Evolutionary conservation across 768 basidiomycete species (phyloP), one percentile per base, ranked within the genome.

Genomic region (Mycena floridula): DNA sequence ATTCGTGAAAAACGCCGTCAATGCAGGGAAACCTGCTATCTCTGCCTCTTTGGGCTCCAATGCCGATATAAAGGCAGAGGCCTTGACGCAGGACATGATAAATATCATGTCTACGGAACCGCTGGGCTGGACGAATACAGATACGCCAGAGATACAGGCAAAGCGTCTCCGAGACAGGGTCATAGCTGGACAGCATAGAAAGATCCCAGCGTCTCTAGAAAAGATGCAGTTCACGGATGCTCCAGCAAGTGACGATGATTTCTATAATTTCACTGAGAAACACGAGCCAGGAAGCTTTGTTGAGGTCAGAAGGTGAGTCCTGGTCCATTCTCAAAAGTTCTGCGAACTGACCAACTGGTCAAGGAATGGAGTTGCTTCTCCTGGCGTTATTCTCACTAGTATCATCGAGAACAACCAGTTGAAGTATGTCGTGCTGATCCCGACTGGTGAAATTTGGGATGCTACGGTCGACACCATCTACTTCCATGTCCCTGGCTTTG

Each of bases 401-500:
- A 13, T 18, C 4, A 47, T 51, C 13, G 20, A 35, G 6, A 52
- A 63, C 28, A 50, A 53, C 23, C 47, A 46, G 25, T 56, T 49
- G 51, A 49, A 16, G 16, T 46, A 58, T 12, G 23, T 49, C 21
- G 18, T 18, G 8, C 42, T 66, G 11, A 54, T 73, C 59, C 54
- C 74, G 54, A 45, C 69, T 56, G 86, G 86, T 4, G 78, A 82
- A 44, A 40, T 79, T 2, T 73, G 76, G 68, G 47, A 55, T 2
- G 74, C 77, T 46, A 52, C 63, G 15, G 64, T 65, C 9, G 53
- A 65, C n/a, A 83, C 89, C 47, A 65, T 85, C 52, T 67, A 71
- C 54, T 85, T 82, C 56, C 53, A 68, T 21, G 63, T 86, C n/a
- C 83, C 84, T 0, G 59, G 63, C n/a, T 69, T 84, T 53, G 62